Evolutionary conservation across 805 yeast species (phyloP), one percentile per base, ranked within the genome.

Genomic region (Candida suzukii): DNA sequence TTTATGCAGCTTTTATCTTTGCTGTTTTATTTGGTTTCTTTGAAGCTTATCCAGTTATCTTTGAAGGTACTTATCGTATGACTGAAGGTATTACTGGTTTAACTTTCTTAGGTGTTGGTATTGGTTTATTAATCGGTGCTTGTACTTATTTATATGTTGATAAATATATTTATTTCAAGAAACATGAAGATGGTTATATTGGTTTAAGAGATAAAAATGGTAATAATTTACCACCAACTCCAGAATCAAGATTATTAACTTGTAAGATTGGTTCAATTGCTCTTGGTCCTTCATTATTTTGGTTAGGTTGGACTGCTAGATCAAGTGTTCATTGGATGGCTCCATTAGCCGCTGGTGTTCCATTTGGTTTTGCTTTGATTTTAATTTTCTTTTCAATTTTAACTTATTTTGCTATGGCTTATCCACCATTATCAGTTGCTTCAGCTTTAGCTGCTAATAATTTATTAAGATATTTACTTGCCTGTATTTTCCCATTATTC

Each of bases 371-470:
- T 53, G 84, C 88, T 8, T 65, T 85, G 45, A 73, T 85, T 41
- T 64, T 83, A 52, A 74, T 85, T 40, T 85, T 85, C 67, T 81
- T 84, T 61, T 67, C 85, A 18, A 74, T 78, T 37, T 68, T 84
- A 54, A 73, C 78, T 37, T 85, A 84, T 58, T 81, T 84, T 60
- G 67, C 84, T 28, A 70, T 78, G 70, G 60, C 83, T 4, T 85
- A 78, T 59, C 91, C 93, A 22, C 88, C 91, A 37, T 61, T 78
- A 27, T 72, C 74, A 27, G 83, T 87, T 19, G 95, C 96, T 0
- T 80, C 91, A n/a, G 91, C 95, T 3, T 61, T 87, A 46, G 95
- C 95, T 28, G 96, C 95, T 13, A 88, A 88, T 63, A 86, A 85
- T 58, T 67, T 88, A 54, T 61, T 81, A 43, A 75, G 96, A 64